Conservation (phyloP, 768 basidiomycete species). For the Phaffia tasmanica region DNA sequence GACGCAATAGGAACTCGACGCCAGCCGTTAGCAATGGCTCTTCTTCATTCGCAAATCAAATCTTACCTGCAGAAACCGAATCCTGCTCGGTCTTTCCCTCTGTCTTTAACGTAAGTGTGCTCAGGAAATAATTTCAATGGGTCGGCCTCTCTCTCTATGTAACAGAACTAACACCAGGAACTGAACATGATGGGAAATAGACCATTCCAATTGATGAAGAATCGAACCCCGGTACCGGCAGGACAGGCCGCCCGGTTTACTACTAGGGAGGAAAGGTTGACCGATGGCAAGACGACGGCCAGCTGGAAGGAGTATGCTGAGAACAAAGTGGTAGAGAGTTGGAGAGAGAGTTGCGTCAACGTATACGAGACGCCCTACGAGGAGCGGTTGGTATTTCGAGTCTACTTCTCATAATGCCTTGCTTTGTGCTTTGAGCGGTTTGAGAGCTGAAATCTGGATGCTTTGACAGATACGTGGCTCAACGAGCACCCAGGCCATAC, state of each 20-base stretch:
- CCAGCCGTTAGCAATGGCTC: constrained; percentile 41
- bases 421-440: neutral
- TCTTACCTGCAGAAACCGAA: constrained; percentile 41
- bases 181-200: constrained; percentile 38
- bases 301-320: constrained; percentile 76
- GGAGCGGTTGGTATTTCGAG: constrained; percentile 48
- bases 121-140: neutral
- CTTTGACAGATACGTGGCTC: constrained; percentile 23
- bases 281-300: constrained; percentile 52
- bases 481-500: constrained; percentile 49
- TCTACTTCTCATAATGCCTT: neutral
- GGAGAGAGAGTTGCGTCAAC: constrained; percentile 78
- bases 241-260: constrained; percentile 54
- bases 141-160: no score
- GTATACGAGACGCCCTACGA: constrained; percentile 82
- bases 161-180: no score
- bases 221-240: constrained; percentile 56
- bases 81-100: constrained; percentile 7
- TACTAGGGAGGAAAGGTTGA: constrained; percentile 61
- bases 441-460: neutral
- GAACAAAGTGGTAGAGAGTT: constrained; percentile 74
- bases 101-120: constrained; percentile 17
- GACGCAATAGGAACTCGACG: constrained; percentile 51
- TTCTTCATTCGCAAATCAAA: constrained; percentile 67
- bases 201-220: constrained; percentile 83